Evolutionary conservation across 1,139 yeast genomes (phyloP), one percentile per base, ranked within the genome.

Genomic region (Candida glucosophila): DNA sequence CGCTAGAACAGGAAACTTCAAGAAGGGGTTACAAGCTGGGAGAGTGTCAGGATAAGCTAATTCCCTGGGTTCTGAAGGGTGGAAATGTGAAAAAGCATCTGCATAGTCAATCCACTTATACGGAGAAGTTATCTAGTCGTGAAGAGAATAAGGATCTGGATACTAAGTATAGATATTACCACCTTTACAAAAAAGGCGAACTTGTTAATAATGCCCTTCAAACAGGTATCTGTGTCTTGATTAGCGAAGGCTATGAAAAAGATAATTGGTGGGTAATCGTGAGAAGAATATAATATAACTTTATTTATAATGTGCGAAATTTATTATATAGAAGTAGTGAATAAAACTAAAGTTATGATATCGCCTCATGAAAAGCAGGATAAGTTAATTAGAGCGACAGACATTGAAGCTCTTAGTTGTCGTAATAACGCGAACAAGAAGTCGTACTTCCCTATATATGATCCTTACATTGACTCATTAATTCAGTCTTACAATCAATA

Each of bases 21-120:
- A 62, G 95, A 32, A 62, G 96, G 37, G 96, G 96, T 0, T 88
- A 83, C 54, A 77, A 79, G 39, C 85, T 74, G 35, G 93, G 92
- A 3, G 88, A 80, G 71, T 86, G 82, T 27, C 98, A 85, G 48
- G 98, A 90, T 45, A 79, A 90, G 2, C 57, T 92, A 43, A 95
- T 90, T 11, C 98, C 98, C 1, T 90, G 98, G 98, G 95, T 86
- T 1, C 52, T 77, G 19, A 29, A 25, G 7, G 7, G 15, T 26
- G 21, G 11, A 21, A 14, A 14, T 5, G 37, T 34, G 26, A 22
- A 12, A 36, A 34, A 11, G 40, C 18, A 16, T 8, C 18, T 8
- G 8, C 18, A n/a, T 16, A 39, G 17, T 36, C 37, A 16, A 38
- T 34, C 12, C 15, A 26, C n/a, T 6, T 9, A 22, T 28, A 37